A percentile compares a stretch with the other conserved stretches of the same genome.
phyloP scores from a whole-genome alignment of 306 rosid genomes.

The Rosa persica region DNA sequence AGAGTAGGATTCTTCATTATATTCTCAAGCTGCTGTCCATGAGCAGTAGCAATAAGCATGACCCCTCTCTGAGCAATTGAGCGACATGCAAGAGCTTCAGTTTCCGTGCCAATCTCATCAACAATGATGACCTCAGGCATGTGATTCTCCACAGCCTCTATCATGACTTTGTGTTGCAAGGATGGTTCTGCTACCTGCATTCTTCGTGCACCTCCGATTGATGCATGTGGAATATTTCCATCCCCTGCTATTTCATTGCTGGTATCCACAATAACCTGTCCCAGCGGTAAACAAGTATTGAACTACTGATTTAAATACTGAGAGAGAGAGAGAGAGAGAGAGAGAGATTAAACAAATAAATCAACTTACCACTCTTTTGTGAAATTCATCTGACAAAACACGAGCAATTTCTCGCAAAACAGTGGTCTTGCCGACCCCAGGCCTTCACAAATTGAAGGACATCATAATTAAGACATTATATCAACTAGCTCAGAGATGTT shows the following conservation, averaged over 20 bases:
- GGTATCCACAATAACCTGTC: slow-evolving; percentile 64
- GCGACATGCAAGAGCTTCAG: slow-evolving; percentile 74
- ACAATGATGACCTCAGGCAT: slow-evolving; percentile 77
- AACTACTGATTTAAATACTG: slow-evolving; percentile 18
- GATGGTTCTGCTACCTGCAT: slow-evolving; percentile 69
- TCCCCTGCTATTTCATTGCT: slow-evolving; percentile 78
- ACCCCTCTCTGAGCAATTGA: slow-evolving; percentile 64
- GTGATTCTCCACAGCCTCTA: slow-evolving; percentile 79
- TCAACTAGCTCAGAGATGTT: background rate
- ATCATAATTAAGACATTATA: slow-evolving; percentile 13
- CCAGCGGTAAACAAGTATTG: slow-evolving; percentile 20
- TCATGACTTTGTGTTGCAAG: slow-evolving; percentile 67
- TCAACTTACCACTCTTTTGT: slow-evolving; percentile 63
- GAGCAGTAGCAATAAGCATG: slow-evolving; percentile 80
- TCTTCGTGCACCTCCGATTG: slow-evolving; percentile 69
- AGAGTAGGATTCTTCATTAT: slow-evolving; percentile 60
- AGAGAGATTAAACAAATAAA: slow-evolving; percentile 21
- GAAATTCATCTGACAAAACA: slow-evolving; percentile 57
- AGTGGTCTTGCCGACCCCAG: slow-evolving; percentile 80
- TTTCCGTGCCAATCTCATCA: slow-evolving; percentile 70
- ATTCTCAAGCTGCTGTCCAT: slow-evolving; percentile 58
- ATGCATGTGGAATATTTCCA: slow-evolving; percentile 72
- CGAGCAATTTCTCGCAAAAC: slow-evolving; percentile 71
- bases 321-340: background rate
- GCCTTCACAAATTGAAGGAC: slow-evolving; percentile 41